Percentiles rank a stretch among this genome's conserved stretches.
Evolutionary conservation across 805 yeast genomes (phyloP).

Genomic region (Candida andamanensis): DNA sequence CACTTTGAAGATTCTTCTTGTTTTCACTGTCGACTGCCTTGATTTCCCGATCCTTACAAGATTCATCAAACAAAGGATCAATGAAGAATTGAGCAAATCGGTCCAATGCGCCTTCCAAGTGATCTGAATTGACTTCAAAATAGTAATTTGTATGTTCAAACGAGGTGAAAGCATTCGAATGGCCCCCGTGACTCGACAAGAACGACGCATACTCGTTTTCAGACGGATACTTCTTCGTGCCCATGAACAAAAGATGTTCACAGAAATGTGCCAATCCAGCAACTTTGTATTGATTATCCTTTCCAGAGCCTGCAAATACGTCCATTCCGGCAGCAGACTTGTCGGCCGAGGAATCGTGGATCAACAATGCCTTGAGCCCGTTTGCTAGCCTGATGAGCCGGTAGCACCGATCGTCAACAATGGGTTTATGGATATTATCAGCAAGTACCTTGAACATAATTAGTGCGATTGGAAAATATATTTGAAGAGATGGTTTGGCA

Average conservation of each 20-base stretch:
- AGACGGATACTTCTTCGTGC: slow-evolving; percentile 67
- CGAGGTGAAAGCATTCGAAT: slow-evolving; percentile 89
- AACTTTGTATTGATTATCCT: slow-evolving; percentile 52
- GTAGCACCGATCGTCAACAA: slow-evolving; percentile 71
- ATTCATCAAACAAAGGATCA: slow-evolving; percentile 64
- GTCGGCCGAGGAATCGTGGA: slow-evolving; percentile 66
- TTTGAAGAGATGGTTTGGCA: background rate
- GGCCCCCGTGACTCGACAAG: slow-evolving; percentile 80
- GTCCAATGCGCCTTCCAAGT: slow-evolving; percentile 83
- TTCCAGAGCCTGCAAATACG: slow-evolving; percentile 72
- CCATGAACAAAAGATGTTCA: slow-evolving; percentile 67
- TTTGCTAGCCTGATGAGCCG: slow-evolving; percentile 55
- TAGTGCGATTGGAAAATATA: background rate
- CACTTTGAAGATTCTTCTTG: slow-evolving; percentile 88
- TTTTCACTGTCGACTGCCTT: slow-evolving; percentile 95
- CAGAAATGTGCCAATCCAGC: slow-evolving; percentile 78
- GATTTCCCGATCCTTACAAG: slow-evolving; percentile 87
- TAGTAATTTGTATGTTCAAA: slow-evolving; percentile 85
- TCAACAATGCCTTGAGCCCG: slow-evolving; percentile 54
- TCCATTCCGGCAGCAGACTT: slow-evolving; percentile 77
- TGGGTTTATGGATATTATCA: slow-evolving; percentile 40
- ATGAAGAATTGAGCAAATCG: slow-evolving; percentile 92
- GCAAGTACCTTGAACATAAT: slow-evolving; percentile 18
- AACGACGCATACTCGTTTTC: slow-evolving; percentile 73
- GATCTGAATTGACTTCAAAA: slow-evolving; percentile 75